Base-by-base conservation (phyloP, 805 yeast species). In the Kazachstania viticola region DNA sequence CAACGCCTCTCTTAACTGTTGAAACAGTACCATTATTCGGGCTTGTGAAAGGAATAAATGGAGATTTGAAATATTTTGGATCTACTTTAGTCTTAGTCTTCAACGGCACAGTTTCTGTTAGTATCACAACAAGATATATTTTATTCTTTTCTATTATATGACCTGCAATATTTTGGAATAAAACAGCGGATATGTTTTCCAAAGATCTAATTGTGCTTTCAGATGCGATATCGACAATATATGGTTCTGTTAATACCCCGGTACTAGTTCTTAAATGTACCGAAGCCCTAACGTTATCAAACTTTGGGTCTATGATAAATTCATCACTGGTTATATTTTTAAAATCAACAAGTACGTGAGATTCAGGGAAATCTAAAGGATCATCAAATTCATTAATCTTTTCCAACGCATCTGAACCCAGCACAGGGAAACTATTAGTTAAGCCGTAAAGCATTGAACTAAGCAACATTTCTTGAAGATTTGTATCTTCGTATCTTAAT, bases 341-440 rank as follows among this genome's bases (percentile, higher is more conserved):
- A 54, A 82, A 78, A 51, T 80, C 91, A 28, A 80, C 82, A 51
- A 82, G 54, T 34, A 83, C 71, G 50, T 81, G 85, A 1, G 64
- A 61, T 4, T 71, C 34, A 4, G 67, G 67, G 22, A 64, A 64
- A 27, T 56, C 22, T 8, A 19, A 19, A 6, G 9, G 9, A 9
- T 9, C 7, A n/a, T 23, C 56, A 41, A 75, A 72, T 36, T 65
- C 64, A 25, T 60, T 53, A 42, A 67, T 64, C 34, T 71, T 50
- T 2, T 61, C 49, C 26, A 51, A 47, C 4, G 54, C 40, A 17
- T 58, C 44, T n/a, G 51, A 45, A 28, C 54, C 58, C 5, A 56
- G 44, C 4, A 62, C 51, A 2, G 94, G 94, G 52, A 72, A 82
- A 40, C 74, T 73, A 13, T 84, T 77, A 9, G 79, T 72, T 36